phyloP scores from a whole-genome alignment of 441 rosid genomes.

The Gossypium trilobum region DNA sequence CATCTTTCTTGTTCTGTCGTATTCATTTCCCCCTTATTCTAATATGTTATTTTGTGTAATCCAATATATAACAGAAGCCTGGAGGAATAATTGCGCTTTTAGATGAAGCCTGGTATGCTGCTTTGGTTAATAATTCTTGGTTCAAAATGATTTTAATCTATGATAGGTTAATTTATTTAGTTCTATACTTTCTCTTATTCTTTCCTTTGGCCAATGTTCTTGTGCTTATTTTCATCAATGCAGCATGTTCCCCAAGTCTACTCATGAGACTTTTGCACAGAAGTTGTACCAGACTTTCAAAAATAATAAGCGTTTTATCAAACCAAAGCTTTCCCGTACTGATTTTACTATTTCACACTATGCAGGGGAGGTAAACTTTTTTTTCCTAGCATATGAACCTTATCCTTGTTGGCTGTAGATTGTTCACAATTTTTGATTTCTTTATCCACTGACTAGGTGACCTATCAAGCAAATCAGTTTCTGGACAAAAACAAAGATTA shows the following conservation, averaged over 20 bases:
- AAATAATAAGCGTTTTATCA: constrained; percentile 84
- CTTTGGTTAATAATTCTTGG: constrained; percentile 16
- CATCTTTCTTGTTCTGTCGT: background rate
- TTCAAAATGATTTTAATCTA: constrained; percentile 9
- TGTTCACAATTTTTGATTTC: constrained; percentile 17
- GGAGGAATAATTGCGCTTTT: constrained; percentile 97
- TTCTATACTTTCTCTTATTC: background rate
- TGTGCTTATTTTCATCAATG: constrained; percentile 20
- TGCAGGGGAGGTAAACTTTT: constrained; percentile 86
- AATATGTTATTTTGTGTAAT: background rate
- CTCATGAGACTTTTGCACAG: constrained; percentile 99
- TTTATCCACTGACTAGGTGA: constrained; percentile 40
- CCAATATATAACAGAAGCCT: constrained; percentile 74
- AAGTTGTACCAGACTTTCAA: constrained; percentile 96
- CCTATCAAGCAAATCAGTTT: constrained; percentile 85
- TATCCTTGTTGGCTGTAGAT: constrained; percentile 5
- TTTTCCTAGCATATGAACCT: constrained; percentile 12
- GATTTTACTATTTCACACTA: constrained; percentile 91
- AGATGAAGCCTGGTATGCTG: constrained; percentile 95
- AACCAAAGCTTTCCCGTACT: constrained; percentile 98
- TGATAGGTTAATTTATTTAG: background rate
- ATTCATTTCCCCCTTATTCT: background rate
- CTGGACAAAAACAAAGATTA: constrained; percentile 99
- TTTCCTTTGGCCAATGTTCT: background rate
- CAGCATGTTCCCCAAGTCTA: constrained; percentile 99